Evolutionary conservation across 257 asterid species (phyloP).

Genomic region (Petunia secreta): DNA sequence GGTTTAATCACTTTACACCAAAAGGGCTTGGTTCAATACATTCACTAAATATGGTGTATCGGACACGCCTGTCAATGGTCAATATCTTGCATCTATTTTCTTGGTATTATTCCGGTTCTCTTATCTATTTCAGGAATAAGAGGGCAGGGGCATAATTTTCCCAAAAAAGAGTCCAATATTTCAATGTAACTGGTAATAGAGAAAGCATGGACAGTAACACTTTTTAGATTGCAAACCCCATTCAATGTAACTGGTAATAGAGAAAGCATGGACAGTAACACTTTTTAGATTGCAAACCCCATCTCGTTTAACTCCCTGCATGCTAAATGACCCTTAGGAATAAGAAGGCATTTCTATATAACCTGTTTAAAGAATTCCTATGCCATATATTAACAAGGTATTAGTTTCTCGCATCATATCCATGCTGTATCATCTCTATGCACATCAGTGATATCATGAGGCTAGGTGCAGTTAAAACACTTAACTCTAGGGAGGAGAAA

Average conservation of each 20-base stretch:
- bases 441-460: not conserved
- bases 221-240: not conserved
- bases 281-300: not conserved
- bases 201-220: not conserved
- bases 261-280: not conserved
- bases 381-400: not conserved
- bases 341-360: not conserved
- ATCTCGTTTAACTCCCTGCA: not conserved
- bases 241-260: not conserved
- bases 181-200: not conserved
- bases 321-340: constrained; percentile 1
- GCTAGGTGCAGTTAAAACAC: not conserved
- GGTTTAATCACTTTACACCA: not conserved
- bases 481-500: not conserved
- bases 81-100: not conserved
- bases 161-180: not conserved
- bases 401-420: not conserved
- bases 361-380: not conserved
- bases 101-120: constrained; percentile 1
- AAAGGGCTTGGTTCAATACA: not conserved
- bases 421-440: constrained; percentile 2
- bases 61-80: not conserved
- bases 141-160: not conserved
- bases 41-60: not conserved
- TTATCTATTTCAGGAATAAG: not conserved